phyloP scores from a whole-genome alignment of 306 rosid genomes.

The Oemleria cerasiformis region DNA sequence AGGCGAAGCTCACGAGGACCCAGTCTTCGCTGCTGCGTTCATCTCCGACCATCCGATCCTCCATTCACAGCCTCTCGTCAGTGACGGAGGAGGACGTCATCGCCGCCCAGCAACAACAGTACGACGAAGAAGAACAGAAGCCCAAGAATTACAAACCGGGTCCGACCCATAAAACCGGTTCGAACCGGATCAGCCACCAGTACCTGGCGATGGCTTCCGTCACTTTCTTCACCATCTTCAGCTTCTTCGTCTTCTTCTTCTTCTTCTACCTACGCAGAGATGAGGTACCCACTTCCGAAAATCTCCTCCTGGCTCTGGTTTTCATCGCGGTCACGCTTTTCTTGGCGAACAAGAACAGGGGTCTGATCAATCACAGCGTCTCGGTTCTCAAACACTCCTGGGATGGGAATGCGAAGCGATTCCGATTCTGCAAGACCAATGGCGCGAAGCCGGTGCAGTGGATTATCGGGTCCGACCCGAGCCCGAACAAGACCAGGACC shows the following conservation, averaged over 20 bases:
- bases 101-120: slow-evolving; percentile 22
- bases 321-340: slow-evolving; percentile 78
- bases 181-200: slow-evolving; percentile 37
- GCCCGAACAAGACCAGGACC: slow-evolving; percentile 6
- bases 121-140: slow-evolving; percentile 44
- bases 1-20: slow-evolving; percentile 72
- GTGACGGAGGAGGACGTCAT: slow-evolving; percentile 50
- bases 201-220: slow-evolving; percentile 37
- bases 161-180: slow-evolving; percentile 38
- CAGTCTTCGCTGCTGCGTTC: slow-evolving; percentile 84
- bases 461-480: slow-evolving; percentile 72
- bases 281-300: slow-evolving; percentile 73
- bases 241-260: slow-evolving; percentile 39
- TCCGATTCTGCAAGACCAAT: slow-evolving; percentile 40
- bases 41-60: slow-evolving; percentile 90
- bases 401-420: slow-evolving; percentile 49
- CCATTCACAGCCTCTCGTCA: slow-evolving; percentile 80
- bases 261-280: slow-evolving; percentile 47
- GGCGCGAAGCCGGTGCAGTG: slow-evolving; percentile 66
- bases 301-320: slow-evolving; percentile 58
- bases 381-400: slow-evolving; percentile 52
- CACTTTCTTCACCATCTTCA: slow-evolving; percentile 36
- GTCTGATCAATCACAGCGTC: slow-evolving; percentile 45
- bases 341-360: slow-evolving; percentile 62
- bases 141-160: slow-evolving; percentile 32